A percentile compares a stretch with the other conserved stretches of the same genome.
Evolutionary conservation across 768 basidiomycete species (phyloP).

Genomic region (Cytidiella melzeri): DNA sequence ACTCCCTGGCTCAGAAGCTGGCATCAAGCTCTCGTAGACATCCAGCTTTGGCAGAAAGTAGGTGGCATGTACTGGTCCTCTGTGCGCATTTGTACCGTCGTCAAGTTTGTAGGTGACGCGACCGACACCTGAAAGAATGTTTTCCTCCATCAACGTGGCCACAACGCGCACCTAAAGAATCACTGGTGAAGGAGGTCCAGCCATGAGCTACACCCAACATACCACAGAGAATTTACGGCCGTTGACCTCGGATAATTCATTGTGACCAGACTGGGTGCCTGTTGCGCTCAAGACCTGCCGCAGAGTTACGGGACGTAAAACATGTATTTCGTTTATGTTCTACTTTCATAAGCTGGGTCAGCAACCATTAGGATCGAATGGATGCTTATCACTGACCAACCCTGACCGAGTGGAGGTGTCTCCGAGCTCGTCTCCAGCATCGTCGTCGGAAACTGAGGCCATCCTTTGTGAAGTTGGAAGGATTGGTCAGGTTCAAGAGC

Average conservation of each 20-base stretch:
- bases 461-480: too few species aligned
- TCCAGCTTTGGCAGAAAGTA: neutral
- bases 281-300: constrained; percentile 43
- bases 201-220: too few species aligned
- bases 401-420: too few species aligned
- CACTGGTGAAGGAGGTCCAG: too few species aligned
- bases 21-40: neutral
- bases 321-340: neutral
- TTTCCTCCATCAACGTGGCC: constrained; percentile 32
- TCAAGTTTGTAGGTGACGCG: constrained; percentile 23
- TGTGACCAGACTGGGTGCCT: constrained; percentile 29
- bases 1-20: constrained; percentile 4
- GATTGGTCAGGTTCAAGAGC: too few species aligned
- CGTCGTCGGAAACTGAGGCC: too few species aligned
- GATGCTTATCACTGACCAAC: too few species aligned
- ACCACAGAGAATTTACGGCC: constrained; percentile 34
- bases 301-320: constrained; percentile 49
- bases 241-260: constrained; percentile 40
- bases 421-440: too few species aligned
- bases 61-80: too few species aligned
- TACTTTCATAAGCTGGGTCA: too few species aligned
- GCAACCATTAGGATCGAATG: too few species aligned
- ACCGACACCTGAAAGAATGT: neutral
- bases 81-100: constrained; percentile 38
- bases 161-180: constrained; percentile 47